phyloP scores from a whole-genome alignment of 108 stramenopile genomes.

The Conticribra weissflogii region DNA sequence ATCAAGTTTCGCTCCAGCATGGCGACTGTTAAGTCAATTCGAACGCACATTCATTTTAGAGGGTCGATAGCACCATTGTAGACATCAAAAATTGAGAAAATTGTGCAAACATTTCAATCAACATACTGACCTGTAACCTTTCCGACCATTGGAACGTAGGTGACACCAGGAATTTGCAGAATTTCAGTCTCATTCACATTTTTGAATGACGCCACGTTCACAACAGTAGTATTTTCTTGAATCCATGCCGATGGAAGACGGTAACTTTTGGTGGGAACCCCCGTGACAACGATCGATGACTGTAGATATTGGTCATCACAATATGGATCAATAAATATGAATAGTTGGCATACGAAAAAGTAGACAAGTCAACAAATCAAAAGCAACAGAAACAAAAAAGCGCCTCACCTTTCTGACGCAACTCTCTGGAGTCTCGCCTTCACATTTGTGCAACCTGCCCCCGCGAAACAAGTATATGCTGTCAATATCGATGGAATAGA shows the following conservation, averaged over 20 bases:
- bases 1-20: constrained; percentile 95
- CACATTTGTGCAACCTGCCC: constrained; percentile 67
- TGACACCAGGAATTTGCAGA: constrained; percentile 84
- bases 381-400: not conserved
- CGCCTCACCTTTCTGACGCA: constrained; percentile 82
- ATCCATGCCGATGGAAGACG: constrained; percentile 93
- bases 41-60: not conserved
- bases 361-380: not conserved
- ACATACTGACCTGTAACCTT: constrained; percentile 82
- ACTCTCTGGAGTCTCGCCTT: constrained; percentile 77
- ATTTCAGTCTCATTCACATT: constrained; percentile 94
- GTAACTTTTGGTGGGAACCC: constrained; percentile 92
- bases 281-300: constrained; percentile 91
- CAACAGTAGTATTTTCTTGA: constrained; percentile 89
- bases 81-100: not conserved
- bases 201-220: constrained; percentile 96
- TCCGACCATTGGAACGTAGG: constrained; percentile 94
- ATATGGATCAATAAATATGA: not conserved
- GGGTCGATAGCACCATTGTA: not conserved
- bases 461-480: constrained; percentile 84
- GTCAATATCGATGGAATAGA: constrained; percentile 95
- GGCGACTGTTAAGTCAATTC: constrained; percentile 47
- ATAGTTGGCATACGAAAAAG: not conserved
- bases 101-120: not conserved
- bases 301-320: constrained; percentile 9